phyloP scores from a whole-genome alignment of 2,329 filamentous ascomycete species.

The Phialocephala subalpina region DNA sequence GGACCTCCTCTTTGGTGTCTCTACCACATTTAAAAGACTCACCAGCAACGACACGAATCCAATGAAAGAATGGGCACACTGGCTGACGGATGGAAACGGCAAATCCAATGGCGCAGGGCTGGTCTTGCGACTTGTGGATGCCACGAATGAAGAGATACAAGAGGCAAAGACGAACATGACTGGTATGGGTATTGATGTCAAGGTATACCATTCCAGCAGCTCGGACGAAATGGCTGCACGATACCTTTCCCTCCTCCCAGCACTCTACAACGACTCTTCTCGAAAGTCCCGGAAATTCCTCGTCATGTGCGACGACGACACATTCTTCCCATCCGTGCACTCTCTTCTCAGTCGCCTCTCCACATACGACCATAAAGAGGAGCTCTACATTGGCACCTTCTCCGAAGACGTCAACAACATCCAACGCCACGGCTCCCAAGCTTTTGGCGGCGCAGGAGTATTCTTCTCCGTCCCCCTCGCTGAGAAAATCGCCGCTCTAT shows the following conservation, averaged over 20 bases:
- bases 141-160: conserved; percentile 58
- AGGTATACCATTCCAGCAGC: conserved; percentile 62
- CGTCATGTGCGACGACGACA: conserved; percentile 46
- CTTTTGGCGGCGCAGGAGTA: conserved; percentile 44
- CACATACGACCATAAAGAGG: conserved; percentile 34
- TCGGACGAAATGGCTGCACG: conserved; percentile 64
- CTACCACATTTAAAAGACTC: conserved; percentile 64
- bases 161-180: conserved; percentile 56
- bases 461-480: conserved; percentile 51
- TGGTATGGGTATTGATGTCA: conserved; percentile 61
- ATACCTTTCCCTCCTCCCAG: conserved; percentile 63
- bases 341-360: conserved; percentile 37
- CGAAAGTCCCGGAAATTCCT: conserved; percentile 53
- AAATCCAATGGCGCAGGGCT: conserved; percentile 65
- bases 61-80: conserved; percentile 66
- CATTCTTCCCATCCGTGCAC: conserved; percentile 43
- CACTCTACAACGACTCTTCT: conserved; percentile 60
- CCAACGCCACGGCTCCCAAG: conserved; percentile 43
- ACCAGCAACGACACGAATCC: conserved; percentile 59
- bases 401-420: conserved; percentile 44
- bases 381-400: conserved; percentile 43
- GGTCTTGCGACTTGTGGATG: conserved; percentile 61
- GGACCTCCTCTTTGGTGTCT: conserved; percentile 66
- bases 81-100: conserved; percentile 64
- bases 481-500: conserved; percentile 54